phyloP scores from a whole-genome alignment of 768 basidiomycete genomes.

The Mycena sanguinolenta region DNA sequence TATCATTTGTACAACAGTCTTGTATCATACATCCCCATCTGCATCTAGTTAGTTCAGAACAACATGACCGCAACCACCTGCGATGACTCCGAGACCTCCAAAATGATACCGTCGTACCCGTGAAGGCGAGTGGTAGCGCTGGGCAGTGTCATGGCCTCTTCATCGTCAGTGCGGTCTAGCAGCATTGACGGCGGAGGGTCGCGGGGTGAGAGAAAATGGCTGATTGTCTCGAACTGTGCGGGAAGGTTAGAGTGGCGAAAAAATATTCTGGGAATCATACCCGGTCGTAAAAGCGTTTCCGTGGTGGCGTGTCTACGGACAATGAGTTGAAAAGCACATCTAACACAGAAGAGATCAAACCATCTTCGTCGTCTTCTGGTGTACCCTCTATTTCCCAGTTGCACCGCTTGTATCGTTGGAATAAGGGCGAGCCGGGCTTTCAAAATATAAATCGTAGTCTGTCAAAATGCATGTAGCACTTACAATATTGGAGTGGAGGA shows the following conservation, averaged over 20 bases:
- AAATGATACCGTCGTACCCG: conserved; percentile 85
- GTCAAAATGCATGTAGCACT: conserved; percentile 40
- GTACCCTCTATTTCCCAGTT: conserved; percentile 88
- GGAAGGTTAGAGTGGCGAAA: conserved; percentile 1
- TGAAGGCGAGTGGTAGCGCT: conserved; percentile 75
- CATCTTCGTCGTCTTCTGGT: conserved; percentile 88
- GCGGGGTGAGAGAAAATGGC: conserved; percentile 81
- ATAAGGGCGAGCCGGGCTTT: conserved; percentile 89
- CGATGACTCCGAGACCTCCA: conserved; percentile 84
- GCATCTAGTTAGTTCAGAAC: conserved; percentile 57
- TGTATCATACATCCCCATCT: not conserved
- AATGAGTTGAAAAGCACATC: conserved; percentile 14
- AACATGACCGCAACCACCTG: conserved; percentile 82
- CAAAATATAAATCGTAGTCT: not conserved
- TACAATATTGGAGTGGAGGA: conserved; percentile 91
- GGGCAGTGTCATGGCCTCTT: conserved; percentile 77
- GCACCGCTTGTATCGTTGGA: conserved; percentile 93
- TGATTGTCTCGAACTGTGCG: conserved; percentile 79
- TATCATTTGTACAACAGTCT: conserved; percentile 19
- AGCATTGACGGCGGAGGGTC: conserved; percentile 85
- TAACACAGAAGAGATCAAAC: conserved; percentile 50
- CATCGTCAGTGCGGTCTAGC: conserved; percentile 83
- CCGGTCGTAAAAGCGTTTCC: conserved; percentile 79
- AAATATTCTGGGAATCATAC: conserved; percentile 49
- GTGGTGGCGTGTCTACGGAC: conserved; percentile 75